Evolutionary conservation across 176 grass and related monocot species (phyloP).

Genomic region (Avena eriantha): DNA sequence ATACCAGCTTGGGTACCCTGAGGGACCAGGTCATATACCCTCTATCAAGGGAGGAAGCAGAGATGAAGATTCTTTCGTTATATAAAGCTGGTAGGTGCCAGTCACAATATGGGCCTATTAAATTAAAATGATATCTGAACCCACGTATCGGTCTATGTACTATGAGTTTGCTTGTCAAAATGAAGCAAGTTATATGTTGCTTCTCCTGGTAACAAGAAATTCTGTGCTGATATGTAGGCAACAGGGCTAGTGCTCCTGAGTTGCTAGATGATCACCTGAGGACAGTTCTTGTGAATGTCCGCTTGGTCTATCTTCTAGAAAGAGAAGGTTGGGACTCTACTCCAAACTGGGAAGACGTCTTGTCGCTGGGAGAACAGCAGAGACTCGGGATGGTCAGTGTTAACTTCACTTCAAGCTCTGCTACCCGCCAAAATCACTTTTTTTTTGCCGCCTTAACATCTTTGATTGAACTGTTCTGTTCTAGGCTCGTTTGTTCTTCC

Average conservation of each 20-base stretch:
- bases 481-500: conserved; percentile 95
- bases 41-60: conserved; percentile 81
- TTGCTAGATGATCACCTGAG: conserved; percentile 80
- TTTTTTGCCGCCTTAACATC: background rate
- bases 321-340: conserved; percentile 98
- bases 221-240: conserved; percentile 46
- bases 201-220: background rate
- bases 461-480: conserved; percentile 39
- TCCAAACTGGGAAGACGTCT: conserved; percentile 91
- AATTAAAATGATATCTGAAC: conserved; percentile 23
- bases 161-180: background rate
- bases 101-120: background rate
- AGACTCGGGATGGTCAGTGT: conserved; percentile 92
- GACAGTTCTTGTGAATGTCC: conserved; percentile 80
- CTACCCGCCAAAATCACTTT: background rate
- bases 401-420: background rate
- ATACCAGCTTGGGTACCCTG: conserved; percentile 95
- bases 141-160: background rate
- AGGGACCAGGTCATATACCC: conserved; percentile 98
- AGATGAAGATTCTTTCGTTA: conserved; percentile 57
- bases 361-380: conserved; percentile 94
- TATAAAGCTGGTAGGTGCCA: conserved; percentile 52
- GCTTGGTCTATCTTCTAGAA: conserved; percentile 90
- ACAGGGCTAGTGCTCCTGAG: conserved; percentile 51
- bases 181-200: conserved; percentile 18